Evolutionary conservation across 2,329 filamentous ascomycete species (phyloP), one percentile per base, ranked within the genome.

Genomic region (Fusarium sp.): DNA sequence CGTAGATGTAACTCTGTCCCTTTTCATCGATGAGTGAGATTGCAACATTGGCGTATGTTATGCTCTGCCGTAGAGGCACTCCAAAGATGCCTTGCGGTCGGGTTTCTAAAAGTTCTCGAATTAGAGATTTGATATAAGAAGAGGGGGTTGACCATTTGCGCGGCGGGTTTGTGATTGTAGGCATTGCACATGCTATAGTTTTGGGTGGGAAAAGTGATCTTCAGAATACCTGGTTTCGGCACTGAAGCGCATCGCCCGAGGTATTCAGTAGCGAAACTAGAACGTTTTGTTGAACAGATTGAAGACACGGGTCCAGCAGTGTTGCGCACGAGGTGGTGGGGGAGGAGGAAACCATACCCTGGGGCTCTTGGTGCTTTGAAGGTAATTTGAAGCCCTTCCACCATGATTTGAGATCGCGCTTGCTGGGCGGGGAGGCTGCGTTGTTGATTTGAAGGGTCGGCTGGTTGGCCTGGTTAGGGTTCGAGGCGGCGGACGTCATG

Each of bases 21-120:
- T 96, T 88, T 71, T 95, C 93, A 78, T 98, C 94, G 71, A 96
- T 92, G 28, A 99, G 88, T 23, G 95, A 98, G 76, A 99, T 99
- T 69, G 96, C 96, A 65, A 99, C 96, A 77, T 98, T 99, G 62
- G 96, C 96, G 79, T 99, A 98, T 64, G 92, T 92, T 79, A 99
- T 98, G 82, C 95, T 98, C 77, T 94, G 90, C 75, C 94, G 93
- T 62, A 99, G 86, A 41, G 96, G 94, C 34, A 99, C 90, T 55
- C 96, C 96, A 79, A 99, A 99, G 69, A 99, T 98, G 71, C 94
- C 94, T 64, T 89, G 89, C 7, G 87, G 83, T 63, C 82, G 81
- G 34, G 78, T 74, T 60, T 86, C 85, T 87, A 74, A 14, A 54
- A 52, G 57, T 53, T 59, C 54, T 55, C 67, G 60, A 52, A 69